These are phyloP conservation scores for Acanthamoeba sp. DNA, from an alignment of 208 protist genomes.

Conservation along the genomic window DNA sequence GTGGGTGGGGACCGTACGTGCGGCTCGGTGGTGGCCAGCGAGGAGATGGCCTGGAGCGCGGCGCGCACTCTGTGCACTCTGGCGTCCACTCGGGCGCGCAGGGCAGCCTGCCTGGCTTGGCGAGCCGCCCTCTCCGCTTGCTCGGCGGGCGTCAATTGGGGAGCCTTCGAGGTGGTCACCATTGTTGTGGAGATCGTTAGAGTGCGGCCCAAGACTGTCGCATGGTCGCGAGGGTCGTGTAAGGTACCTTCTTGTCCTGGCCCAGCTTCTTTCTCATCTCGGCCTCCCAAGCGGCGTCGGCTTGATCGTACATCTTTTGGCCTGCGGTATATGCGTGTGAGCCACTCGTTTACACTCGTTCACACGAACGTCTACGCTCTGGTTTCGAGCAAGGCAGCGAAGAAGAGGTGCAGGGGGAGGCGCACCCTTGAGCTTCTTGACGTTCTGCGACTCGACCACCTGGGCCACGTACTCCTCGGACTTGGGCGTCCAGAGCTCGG, in stretches of 20 bases:
- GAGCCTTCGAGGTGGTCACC: neutral
- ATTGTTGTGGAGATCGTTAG: no score
- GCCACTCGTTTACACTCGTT: neutral
- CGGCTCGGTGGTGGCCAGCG: slow-evolving; percentile 21
- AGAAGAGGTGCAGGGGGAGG: neutral
- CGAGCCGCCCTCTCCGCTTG: slow-evolving; percentile 10
- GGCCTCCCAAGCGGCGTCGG: slow-evolving; percentile 65
- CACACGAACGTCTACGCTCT: no score
- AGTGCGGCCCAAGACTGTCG: no score
- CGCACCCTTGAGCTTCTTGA: slow-evolving; percentile 58
- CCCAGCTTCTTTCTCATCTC: slow-evolving; percentile 69
- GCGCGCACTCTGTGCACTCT: neutral
- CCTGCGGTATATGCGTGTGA: neutral
- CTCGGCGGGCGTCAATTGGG: slow-evolving; percentile 33
- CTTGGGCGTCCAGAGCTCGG: slow-evolving; percentile 50
- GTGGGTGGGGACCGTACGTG: neutral
- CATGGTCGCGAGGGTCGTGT: neutral
- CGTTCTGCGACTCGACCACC: slow-evolving; percentile 45
- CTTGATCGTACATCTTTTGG: slow-evolving; percentile 66
- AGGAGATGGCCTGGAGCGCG: slow-evolving; percentile 33
- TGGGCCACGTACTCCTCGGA: slow-evolving; percentile 48
- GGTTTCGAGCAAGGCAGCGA: neutral
- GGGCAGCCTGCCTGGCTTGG: slow-evolving; percentile 11
- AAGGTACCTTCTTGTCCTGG: slow-evolving; percentile 45
- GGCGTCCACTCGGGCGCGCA: slow-evolving; percentile 35